phyloP scores from a whole-genome alignment of 2,329 filamentous ascomycete genomes.

The Paecilomyces variotii region DNA sequence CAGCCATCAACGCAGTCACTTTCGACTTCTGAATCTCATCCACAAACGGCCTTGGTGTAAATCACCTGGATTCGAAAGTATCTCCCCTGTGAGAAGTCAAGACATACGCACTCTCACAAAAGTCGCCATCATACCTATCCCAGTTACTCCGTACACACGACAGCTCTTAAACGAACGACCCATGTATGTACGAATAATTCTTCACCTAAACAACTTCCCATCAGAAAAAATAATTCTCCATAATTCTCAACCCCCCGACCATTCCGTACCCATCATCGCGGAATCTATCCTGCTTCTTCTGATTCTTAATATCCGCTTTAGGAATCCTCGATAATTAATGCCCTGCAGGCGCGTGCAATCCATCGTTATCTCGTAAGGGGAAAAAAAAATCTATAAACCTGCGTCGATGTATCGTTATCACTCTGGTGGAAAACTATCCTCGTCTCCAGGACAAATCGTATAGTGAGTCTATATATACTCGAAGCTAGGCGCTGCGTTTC shows the following conservation, averaged over 20 bases:
- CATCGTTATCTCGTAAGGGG: too few relatives aligned
- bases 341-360: too few relatives aligned
- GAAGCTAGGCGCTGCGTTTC: too few relatives aligned
- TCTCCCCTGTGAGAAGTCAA: constrained; percentile 48
- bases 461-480: too few relatives aligned
- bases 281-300: constrained; percentile 23
- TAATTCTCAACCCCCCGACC: constrained; percentile 28
- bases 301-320: constrained; percentile 9
- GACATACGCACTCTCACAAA: constrained; percentile 45
- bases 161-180: constrained; percentile 15
- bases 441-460: constrained; percentile 17
- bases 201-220: constrained; percentile 29
- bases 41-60: not conserved
- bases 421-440: constrained; percentile 15
- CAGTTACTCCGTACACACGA: constrained; percentile 32
- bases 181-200: too few relatives aligned
- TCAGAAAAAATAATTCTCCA: constrained; percentile 40
- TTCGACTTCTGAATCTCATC: not conserved
- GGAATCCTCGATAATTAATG: too few relatives aligned
- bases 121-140: constrained; percentile 26
- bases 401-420: constrained; percentile 12
- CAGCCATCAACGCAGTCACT: not conserved
- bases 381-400: constrained; percentile 20
- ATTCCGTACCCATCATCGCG: constrained; percentile 31
- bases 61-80: constrained; percentile 14